These are phyloP conservation scores for Fragilariopsis cylindrus DNA, from an alignment of 108 stramenopile species.

Conservation along the genomic window DNA sequence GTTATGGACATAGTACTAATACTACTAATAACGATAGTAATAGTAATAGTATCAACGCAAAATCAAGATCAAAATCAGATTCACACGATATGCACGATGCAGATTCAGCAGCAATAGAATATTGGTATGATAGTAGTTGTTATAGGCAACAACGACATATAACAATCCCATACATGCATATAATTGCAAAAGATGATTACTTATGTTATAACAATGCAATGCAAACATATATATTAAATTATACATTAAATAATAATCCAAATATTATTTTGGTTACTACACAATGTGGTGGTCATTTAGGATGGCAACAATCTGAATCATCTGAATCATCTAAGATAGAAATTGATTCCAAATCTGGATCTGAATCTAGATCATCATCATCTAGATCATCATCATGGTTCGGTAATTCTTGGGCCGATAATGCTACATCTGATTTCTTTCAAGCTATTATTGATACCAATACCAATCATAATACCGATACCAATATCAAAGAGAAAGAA, in stretches of 20 bases:
- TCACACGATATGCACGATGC: neutral
- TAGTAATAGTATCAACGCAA: neutral
- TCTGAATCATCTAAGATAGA: neutral
- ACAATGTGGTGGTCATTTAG: constrained; percentile 63
- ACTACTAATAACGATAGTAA: neutral
- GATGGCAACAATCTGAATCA: constrained; percentile 62
- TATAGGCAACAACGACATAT: constrained; percentile 53
- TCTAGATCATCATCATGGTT: constrained; percentile 11
- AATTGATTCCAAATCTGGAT: neutral
- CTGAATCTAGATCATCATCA: neutral
- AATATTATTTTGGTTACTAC: constrained; percentile 64
- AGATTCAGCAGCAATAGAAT: constrained; percentile 33
- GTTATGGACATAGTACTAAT: constrained; percentile 24
- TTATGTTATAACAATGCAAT: constrained; percentile 26
- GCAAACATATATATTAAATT: constrained; percentile 32
- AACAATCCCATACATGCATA: constrained; percentile 52
- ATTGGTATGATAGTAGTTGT: constrained; percentile 63
- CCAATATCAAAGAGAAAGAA: neutral
- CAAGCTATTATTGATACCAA: constrained; percentile 43
- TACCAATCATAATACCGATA: neutral
- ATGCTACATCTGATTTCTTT: constrained; percentile 63
- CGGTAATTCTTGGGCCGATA: constrained; percentile 46
- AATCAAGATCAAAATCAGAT: too few species aligned
- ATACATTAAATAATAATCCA: constrained; percentile 52
- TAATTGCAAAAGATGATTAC: constrained; percentile 58